Conservation (phyloP, 331 rosid species). For the Rhamnella rubrinervis region DNA sequence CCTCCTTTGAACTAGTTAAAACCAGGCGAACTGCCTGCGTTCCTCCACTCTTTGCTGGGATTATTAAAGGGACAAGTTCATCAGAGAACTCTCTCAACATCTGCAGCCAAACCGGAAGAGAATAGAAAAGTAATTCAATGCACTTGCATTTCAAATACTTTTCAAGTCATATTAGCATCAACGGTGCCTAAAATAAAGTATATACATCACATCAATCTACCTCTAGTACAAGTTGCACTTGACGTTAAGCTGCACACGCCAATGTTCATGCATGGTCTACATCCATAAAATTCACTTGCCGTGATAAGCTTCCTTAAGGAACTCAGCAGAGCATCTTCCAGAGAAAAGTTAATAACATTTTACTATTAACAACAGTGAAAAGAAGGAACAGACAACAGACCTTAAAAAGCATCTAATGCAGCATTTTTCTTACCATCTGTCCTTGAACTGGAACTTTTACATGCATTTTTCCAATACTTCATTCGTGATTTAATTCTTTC, state of each 20-base stretch:
- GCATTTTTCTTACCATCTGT: slow-evolving; percentile 49
- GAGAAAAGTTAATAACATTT: neutral
- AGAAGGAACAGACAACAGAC: neutral
- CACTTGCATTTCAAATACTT: neutral
- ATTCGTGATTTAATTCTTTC: slow-evolving; percentile 67
- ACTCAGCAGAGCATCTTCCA: slow-evolving; percentile 61
- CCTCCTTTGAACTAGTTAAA: slow-evolving; percentile 65
- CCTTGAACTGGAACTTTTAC: slow-evolving; percentile 37
- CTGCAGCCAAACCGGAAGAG: slow-evolving; percentile 38
- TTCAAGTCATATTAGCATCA: slow-evolving; percentile 2
- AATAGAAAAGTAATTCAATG: neutral
- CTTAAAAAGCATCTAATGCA: slow-evolving; percentile 8
- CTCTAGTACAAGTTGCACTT: slow-evolving; percentile 73
- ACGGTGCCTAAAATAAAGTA: slow-evolving; percentile 16
- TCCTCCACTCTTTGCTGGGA: slow-evolving; percentile 56
- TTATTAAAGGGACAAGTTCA: slow-evolving; percentile 61
- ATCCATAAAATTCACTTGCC: slow-evolving; percentile 54
- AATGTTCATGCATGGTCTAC: slow-evolving; percentile 67
- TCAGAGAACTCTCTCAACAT: slow-evolving; percentile 56
- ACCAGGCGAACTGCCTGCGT: slow-evolving; percentile 55
- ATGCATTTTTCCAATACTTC: slow-evolving; percentile 53
- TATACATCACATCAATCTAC: slow-evolving; percentile 31
- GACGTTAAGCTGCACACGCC: slow-evolving; percentile 86
- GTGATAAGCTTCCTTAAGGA: slow-evolving; percentile 58
- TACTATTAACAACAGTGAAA: slow-evolving; percentile 14